These are phyloP conservation scores for Starmerella tilneyi DNA, from an alignment of 805 yeast species.

Conservation along the genomic window DNA sequence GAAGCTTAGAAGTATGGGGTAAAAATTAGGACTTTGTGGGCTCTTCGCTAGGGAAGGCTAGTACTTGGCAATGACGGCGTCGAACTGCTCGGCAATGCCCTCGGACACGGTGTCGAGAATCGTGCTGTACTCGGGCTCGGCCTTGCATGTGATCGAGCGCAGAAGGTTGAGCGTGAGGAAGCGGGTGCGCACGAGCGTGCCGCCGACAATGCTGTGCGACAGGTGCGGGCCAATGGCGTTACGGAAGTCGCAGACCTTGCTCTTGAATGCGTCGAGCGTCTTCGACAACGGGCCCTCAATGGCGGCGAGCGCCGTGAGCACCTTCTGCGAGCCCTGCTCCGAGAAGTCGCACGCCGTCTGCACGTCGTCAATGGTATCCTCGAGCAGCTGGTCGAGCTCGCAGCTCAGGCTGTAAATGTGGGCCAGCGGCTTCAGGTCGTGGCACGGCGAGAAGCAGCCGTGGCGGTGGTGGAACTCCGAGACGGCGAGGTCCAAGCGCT, in stretches of 20 bases:
- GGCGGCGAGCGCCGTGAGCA: slow-evolving; percentile 9
- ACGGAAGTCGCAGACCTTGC: slow-evolving; percentile 13
- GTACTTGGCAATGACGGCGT: slow-evolving; percentile 13
- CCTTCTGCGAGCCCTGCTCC: slow-evolving; percentile 7
- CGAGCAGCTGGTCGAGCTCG: slow-evolving; percentile 14
- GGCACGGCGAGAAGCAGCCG: not conserved
- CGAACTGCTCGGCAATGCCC: slow-evolving; percentile 13
- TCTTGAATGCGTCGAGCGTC: slow-evolving; percentile 4
- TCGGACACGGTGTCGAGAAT: not conserved
- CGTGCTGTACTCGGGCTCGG: slow-evolving; percentile 10
- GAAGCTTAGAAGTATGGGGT: not conserved
- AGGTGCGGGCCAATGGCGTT: slow-evolving; percentile 14
- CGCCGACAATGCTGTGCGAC: slow-evolving; percentile 17
- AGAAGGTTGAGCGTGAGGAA: slow-evolving; percentile 16
- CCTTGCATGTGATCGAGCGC: slow-evolving; percentile 10
- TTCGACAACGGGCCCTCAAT: slow-evolving; percentile 12
- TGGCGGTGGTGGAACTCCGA: slow-evolving; percentile 7
- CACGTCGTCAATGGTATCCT: slow-evolving; percentile 18
- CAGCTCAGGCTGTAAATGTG: slow-evolving; percentile 10
- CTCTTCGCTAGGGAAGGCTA: too few species aligned
- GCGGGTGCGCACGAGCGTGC: slow-evolving; percentile 11
- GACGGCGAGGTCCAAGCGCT: slow-evolving; percentile 6
- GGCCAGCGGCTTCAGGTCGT: slow-evolving; percentile 13
- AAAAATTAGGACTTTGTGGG: too few species aligned
- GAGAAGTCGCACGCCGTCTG: slow-evolving; percentile 17